These are phyloP conservation scores for Bothriochloa decipiens DNA, from an alignment of 176 grass and related monocot species.

Conservation along the genomic window DNA sequence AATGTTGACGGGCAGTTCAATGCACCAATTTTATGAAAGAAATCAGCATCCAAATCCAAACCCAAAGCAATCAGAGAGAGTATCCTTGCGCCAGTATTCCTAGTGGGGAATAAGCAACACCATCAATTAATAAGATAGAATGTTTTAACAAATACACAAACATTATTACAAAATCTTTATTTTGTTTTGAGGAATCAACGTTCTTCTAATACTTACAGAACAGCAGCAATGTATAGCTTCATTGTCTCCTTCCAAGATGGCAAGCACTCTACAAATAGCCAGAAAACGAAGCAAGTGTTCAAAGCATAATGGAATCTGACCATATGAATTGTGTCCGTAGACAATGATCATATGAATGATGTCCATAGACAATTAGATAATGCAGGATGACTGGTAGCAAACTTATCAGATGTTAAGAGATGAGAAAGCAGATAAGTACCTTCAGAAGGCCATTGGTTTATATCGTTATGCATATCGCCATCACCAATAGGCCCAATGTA, in stretches of 20 bases:
- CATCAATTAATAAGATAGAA: background rate
- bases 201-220: conserved; percentile 63
- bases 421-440: conserved; percentile 44
- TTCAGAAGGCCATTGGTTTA: conserved; percentile 71
- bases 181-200: background rate
- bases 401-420: conserved; percentile 25
- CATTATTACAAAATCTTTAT: conserved; percentile 29
- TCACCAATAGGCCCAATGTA: conserved; percentile 57
- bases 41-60: conserved; percentile 73
- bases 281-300: conserved; percentile 26
- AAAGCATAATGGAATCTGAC: background rate
- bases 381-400: background rate
- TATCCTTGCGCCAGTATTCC: conserved; percentile 55
- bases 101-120: conserved; percentile 33
- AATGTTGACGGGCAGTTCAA: conserved; percentile 35
- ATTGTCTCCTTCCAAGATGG: conserved; percentile 78
- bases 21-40: conserved; percentile 54
- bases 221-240: conserved; percentile 52
- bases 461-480: conserved; percentile 30
- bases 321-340: background rate
- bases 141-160: background rate
- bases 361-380: conserved; percentile 12
- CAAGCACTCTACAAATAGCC: conserved; percentile 55
- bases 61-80: conserved; percentile 71
- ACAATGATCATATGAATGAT: conserved; percentile 2